Evolutionary conservation across 2,329 filamentous ascomycete genomes (phyloP), one percentile per base, ranked within the genome.

Genomic region (Daldinia sp.): DNA sequence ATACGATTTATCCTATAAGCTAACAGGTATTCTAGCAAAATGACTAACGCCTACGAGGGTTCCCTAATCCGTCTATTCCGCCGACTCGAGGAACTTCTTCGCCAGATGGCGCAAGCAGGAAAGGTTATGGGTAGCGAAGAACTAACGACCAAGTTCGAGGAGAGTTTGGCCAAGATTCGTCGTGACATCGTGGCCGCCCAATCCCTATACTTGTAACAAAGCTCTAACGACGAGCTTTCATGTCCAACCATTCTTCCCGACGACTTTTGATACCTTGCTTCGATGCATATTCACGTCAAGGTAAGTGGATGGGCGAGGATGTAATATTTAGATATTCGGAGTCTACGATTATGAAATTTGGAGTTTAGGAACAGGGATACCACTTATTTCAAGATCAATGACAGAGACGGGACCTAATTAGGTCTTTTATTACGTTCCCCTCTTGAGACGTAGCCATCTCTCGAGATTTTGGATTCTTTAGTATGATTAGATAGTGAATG

Each of bases 71-170:
- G 95, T 49, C 88, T 97, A 35, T 99, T 99, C 87, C 91, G 95
- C 56, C 91, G 95, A 17, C 83, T 99, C 29, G 95, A 99, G 78
- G 95, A 99, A 79, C 83, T 97, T 60, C 83, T 99, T 32, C 87
- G 95, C 69, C 95, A 99, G 78, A 96, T 98, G 86, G 94, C 91
- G 13, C 92, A 98, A 79, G 95, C 94, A 21, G 87, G 92, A 68
- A 98, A 97, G 81, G 94, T 97, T 66, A 99, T 99, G 95, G 95
- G 95, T 72, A 97, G 91, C 76, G 93, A 96, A 63, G 95, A 98
- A 73, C 82, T 99, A 58, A 91, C 94, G 74, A 86, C 89, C 75
- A 97, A 97, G 80, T 99, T 99, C 75, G 94, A 97, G 73, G 86
- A 88, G 70, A 90, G 92, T 64, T 81, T 99, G 70, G 83, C 85